Base-by-base conservation (phyloP, 768 basidiomycete genomes). In the Saitozyma sp. region DNA sequence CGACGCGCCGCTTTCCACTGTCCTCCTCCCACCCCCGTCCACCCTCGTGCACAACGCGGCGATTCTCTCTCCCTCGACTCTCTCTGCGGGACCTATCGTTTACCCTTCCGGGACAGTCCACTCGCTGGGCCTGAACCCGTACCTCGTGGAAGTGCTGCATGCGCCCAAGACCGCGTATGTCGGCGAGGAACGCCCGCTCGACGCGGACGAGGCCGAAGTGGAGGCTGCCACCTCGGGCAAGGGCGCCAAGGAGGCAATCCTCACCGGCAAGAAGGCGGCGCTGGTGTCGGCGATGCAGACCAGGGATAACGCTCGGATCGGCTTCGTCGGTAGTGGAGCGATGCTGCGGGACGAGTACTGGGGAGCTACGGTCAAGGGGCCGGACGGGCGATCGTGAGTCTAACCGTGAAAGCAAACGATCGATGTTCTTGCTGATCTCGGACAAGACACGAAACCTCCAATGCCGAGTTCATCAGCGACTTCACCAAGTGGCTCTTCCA, bases 211-310 rank as follows among this genome's bases (percentile, higher is more conserved):
- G 2, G 63, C 90, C 2, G 84, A 86, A 6, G 89, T 91, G 41
- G 86, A 90, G 2, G 80, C 87, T 0, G 88, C 90, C 55, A 87
- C 55, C 8, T 55, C 52, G 7, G 58, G 54, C n/a, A 63, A 63
- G 16, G 38, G 39, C 0, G 51, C 61, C 10, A 69, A 69, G 87
- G 92, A 17, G 89, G 91, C 79, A 87, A 89, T 58, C 81, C 88
- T 39, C 86, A 90, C 90, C 0, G 95, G 95, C 8, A 86, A 85
- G 64, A 83, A 84, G 48, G 83, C 93, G 42, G 83, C 86, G 50
- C 81, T 96, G 37, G 91, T 93, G 37, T 88, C 89, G 7, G 94
- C 91, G 7, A 90, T 98, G 84, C 96, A 99, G 79, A 86, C 92
- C 3, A 80, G 83, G 19, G 85, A 85, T 61, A 90, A 89, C 66